Conservation (phyloP, 495 filamentous ascomycete genomes). For the Trichoderma reesei region DNA sequence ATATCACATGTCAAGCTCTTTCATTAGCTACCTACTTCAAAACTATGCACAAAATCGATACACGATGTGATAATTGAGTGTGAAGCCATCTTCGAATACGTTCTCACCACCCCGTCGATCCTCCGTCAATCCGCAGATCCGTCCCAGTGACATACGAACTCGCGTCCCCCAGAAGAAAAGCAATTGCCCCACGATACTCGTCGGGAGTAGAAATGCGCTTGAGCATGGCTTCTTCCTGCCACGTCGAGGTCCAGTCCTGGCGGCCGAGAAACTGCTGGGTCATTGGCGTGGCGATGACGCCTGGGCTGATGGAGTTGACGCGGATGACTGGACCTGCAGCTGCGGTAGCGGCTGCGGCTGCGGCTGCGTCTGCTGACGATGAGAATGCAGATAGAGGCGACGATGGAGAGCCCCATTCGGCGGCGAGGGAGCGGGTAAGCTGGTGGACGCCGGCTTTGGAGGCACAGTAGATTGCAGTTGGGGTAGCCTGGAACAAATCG, state of each 20-base stretch:
- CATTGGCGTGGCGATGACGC: constrained; percentile 2
- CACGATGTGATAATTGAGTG: too few relatives aligned
- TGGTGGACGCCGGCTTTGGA: constrained; percentile 7
- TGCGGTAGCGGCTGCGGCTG: too few relatives aligned
- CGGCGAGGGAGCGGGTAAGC: constrained; percentile 1
- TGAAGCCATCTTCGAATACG: too few relatives aligned
- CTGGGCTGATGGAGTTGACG: constrained; percentile 6
- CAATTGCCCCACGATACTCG: neutral
- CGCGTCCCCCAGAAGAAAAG: neutral
- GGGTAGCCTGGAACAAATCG: neutral
- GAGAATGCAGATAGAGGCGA: neutral
- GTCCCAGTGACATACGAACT: neutral
- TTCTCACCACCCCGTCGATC: neutral
- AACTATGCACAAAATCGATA: too few relatives aligned
- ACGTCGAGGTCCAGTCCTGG: neutral
- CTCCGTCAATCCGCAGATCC: neutral
- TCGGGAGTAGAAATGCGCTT: neutral
- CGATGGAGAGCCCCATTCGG: neutral
- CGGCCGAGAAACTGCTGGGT: neutral
- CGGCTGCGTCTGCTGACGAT: too few relatives aligned
- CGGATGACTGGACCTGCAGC: neutral
- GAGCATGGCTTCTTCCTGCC: neutral
- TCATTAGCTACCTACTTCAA: too few relatives aligned
- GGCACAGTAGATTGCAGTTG: neutral
- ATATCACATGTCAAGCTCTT: too few relatives aligned